These are phyloP conservation scores for Gossypium gossypioides DNA, from an alignment of 441 rosid species.

Conservation along the genomic window DNA sequence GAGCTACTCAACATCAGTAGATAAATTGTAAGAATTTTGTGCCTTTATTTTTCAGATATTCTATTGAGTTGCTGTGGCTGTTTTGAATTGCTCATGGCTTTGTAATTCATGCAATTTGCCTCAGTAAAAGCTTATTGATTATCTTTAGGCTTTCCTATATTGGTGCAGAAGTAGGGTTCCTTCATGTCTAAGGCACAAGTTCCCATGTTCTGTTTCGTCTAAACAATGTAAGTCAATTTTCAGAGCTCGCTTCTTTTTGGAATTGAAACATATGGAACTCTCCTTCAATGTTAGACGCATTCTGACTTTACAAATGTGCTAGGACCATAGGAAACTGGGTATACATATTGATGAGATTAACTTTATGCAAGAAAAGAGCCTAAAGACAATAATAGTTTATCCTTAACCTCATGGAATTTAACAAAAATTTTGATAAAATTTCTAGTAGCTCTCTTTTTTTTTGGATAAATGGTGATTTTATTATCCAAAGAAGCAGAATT, in stretches of 20 bases:
- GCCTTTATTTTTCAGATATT: not conserved
- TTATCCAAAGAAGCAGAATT: too few relatives aligned
- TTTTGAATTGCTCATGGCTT: not conserved
- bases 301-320: not conserved
- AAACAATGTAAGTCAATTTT: slow-evolving; percentile 35
- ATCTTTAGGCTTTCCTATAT: not conserved
- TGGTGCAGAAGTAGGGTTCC: slow-evolving; percentile 44
- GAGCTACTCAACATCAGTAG: slow-evolving; percentile 40
- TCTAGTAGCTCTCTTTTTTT: not conserved
- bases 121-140: not conserved
- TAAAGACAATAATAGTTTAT: not conserved
- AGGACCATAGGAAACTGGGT: not conserved
- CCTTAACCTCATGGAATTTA: not conserved
- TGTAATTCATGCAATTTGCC: not conserved
- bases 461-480: too few relatives aligned
- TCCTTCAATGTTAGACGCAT: not conserved
- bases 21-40: slow-evolving; percentile 43
- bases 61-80: not conserved
- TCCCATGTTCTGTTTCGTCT: slow-evolving; percentile 47
- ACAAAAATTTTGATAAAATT: not conserved
- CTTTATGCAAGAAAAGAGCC: not conserved
- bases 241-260: not conserved
- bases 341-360: not conserved
- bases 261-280: not conserved
- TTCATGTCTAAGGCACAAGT: slow-evolving; percentile 53